Evolutionary conservation across 2,329 filamentous ascomycete species (phyloP).

Genomic region (Neocatenulostroma microsporum): DNA sequence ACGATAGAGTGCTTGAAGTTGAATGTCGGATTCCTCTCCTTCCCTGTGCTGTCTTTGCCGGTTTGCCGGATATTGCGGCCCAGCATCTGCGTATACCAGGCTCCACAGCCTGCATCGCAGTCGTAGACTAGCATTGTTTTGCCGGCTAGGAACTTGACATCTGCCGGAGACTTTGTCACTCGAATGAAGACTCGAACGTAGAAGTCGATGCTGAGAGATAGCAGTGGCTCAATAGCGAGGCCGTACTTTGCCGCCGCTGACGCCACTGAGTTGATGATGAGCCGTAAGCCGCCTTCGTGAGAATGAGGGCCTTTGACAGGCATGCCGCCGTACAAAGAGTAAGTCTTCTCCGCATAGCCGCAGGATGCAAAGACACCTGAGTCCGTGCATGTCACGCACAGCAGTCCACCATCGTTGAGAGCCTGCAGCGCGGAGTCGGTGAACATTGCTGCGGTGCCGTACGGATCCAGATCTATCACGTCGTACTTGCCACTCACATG

Average conservation of each 20-base stretch:
- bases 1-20: slow-evolving; percentile 75
- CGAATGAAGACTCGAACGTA: slow-evolving; percentile 86
- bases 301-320: slow-evolving; percentile 77
- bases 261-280: slow-evolving; percentile 77
- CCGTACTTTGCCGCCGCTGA: slow-evolving; percentile 77
- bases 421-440: slow-evolving; percentile 84
- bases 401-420: slow-evolving; percentile 76
- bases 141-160: slow-evolving; percentile 82
- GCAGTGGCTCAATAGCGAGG: slow-evolving; percentile 76
- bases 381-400: slow-evolving; percentile 95
- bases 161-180: slow-evolving; percentile 67
- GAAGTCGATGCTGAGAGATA: slow-evolving; percentile 93
- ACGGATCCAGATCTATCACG: slow-evolving; percentile 93
- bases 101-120: slow-evolving; percentile 85
- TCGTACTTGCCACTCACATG: slow-evolving; percentile 58
- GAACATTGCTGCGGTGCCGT: slow-evolving; percentile 87
- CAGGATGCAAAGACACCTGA: slow-evolving; percentile 91
- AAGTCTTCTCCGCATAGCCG: slow-evolving; percentile 90
- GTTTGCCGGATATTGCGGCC: slow-evolving; percentile 58
- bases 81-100: slow-evolving; percentile 77
- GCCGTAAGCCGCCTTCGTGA: slow-evolving; percentile 80
- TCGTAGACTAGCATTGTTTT: slow-evolving; percentile 92
- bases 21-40: slow-evolving; percentile 43
- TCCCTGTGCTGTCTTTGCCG: slow-evolving; percentile 56
- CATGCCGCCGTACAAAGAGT: slow-evolving; percentile 83